Conservation (phyloP, 2,329 filamentous ascomycete species). For the Fonsecaea multimorphosa region DNA sequence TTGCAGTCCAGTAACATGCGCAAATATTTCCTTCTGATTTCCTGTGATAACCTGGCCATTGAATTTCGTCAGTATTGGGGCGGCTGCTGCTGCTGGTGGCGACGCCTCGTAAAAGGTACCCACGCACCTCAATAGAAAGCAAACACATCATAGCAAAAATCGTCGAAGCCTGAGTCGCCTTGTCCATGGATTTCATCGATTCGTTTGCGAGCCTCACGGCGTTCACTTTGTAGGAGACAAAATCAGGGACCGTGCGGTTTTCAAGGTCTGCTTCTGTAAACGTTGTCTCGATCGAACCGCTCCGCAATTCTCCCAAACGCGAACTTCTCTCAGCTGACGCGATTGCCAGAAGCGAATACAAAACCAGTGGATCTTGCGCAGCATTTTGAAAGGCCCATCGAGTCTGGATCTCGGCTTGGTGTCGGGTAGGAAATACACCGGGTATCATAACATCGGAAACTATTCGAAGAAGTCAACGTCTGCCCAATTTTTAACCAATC, state of each 20-base stretch:
- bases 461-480: constrained; percentile 9
- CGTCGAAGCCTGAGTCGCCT: constrained; percentile 25
- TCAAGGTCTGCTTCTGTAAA: constrained; percentile 29
- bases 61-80: neutral
- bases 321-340: constrained; percentile 24
- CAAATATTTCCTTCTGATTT: constrained; percentile 28
- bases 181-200: constrained; percentile 28
- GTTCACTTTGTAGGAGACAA: constrained; percentile 31
- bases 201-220: constrained; percentile 27
- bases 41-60: constrained; percentile 24
- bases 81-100: neutral
- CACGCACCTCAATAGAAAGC: constrained; percentile 26
- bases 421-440: constrained; percentile 23
- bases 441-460: constrained; percentile 32
- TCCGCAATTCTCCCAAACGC: constrained; percentile 22
- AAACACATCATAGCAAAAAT: constrained; percentile 32
- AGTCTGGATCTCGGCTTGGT: constrained; percentile 28
- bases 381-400: constrained; percentile 30
- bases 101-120: neutral
- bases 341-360: constrained; percentile 25
- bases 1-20: constrained; percentile 28
- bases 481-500: neutral
- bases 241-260: constrained; percentile 27
- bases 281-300: constrained; percentile 25
- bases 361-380: constrained; percentile 24